phyloP scores from a whole-genome alignment of 2,329 filamentous ascomycete species.

The Trichophyton benhamiae region DNA sequence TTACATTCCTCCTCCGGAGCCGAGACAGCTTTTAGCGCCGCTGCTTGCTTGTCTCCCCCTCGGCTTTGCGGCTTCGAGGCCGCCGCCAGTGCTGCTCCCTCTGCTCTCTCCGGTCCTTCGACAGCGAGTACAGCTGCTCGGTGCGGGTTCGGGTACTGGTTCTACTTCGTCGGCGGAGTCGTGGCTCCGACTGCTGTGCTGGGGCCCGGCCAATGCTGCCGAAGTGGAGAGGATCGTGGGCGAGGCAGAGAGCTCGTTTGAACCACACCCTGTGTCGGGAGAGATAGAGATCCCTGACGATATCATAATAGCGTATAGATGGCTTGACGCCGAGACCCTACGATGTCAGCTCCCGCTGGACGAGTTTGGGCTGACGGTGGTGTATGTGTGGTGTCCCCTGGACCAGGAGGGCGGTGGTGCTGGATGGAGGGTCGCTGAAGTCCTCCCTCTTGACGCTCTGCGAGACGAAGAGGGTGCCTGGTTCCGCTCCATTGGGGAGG shows the following conservation, averaged over 20 bases:
- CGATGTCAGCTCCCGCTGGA: slow-evolving; percentile 42
- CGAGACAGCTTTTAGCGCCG: slow-evolving; percentile 47
- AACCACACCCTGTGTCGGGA: slow-evolving; percentile 53
- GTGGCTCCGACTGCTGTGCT: slow-evolving; percentile 50
- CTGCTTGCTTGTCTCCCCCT: slow-evolving; percentile 52
- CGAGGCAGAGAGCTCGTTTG: slow-evolving; percentile 42
- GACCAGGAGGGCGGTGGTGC: slow-evolving; percentile 42
- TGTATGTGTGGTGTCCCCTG: slow-evolving; percentile 50
- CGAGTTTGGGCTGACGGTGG: slow-evolving; percentile 43
- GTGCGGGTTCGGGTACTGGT: slow-evolving; percentile 32
- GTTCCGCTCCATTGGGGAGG: slow-evolving; percentile 43
- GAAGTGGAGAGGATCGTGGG: slow-evolving; percentile 43
- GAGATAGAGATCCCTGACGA: slow-evolving; percentile 51
- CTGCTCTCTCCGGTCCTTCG: slow-evolving; percentile 52
- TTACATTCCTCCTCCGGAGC: slow-evolving; percentile 43
- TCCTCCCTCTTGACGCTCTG: slow-evolving; percentile 39
- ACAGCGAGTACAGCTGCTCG: slow-evolving; percentile 48
- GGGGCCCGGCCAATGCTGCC: slow-evolving; percentile 43
- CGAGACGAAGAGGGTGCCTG: slow-evolving; percentile 41
- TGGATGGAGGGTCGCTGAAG: slow-evolving; percentile 49
- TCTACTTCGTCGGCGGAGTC: slow-evolving; percentile 34
- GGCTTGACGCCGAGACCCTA: slow-evolving; percentile 50
- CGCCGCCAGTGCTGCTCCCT: slow-evolving; percentile 49
- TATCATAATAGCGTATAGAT: slow-evolving; percentile 43
- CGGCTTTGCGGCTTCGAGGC: slow-evolving; percentile 46